These are phyloP conservation scores for Kalmanozyma brasiliensis DNA, from an alignment of 1,284 basidiomycete species.

Conservation along the genomic window DNA sequence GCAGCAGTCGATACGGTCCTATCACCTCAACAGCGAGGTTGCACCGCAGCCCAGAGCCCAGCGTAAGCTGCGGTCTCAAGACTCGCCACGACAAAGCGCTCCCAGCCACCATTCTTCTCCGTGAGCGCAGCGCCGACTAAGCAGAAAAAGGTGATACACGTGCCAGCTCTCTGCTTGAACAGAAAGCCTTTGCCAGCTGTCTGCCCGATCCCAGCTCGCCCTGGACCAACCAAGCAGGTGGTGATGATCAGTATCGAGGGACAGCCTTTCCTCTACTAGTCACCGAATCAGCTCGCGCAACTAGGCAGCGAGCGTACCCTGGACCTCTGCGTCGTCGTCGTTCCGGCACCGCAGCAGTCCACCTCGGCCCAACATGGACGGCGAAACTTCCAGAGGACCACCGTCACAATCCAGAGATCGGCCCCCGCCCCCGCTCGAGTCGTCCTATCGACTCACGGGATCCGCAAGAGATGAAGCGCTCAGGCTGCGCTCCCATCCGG, in stretches of 20 bases:
- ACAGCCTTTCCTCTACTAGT: no score
- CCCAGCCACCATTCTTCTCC: not conserved
- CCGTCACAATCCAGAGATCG: conserved; percentile 14
- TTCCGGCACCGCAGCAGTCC: not conserved
- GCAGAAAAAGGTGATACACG: conserved; percentile 39
- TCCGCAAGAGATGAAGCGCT: conserved; percentile 17
- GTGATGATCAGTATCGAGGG: no score
- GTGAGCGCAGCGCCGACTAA: not conserved
- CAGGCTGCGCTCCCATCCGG: conserved; percentile 17
- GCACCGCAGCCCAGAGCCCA: not conserved
- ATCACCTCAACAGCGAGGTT: not conserved
- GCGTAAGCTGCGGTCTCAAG: not conserved
- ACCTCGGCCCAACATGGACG: conserved; percentile 21
- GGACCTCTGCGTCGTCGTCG: not conserved
- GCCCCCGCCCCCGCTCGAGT: conserved; percentile 10
- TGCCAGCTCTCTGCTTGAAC: conserved; percentile 22
- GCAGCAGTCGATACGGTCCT: not conserved
- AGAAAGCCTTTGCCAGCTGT: not conserved
- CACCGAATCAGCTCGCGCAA: no score
- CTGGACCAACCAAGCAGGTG: no score
- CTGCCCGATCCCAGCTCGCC: not conserved
- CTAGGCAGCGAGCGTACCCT: not conserved
- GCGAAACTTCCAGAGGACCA: conserved; percentile 24
- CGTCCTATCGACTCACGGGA: conserved; percentile 3
- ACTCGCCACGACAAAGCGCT: not conserved